phyloP scores from a whole-genome alignment of 2,329 filamentous ascomycete species.

The Chrysoporthe austroafricana region DNA sequence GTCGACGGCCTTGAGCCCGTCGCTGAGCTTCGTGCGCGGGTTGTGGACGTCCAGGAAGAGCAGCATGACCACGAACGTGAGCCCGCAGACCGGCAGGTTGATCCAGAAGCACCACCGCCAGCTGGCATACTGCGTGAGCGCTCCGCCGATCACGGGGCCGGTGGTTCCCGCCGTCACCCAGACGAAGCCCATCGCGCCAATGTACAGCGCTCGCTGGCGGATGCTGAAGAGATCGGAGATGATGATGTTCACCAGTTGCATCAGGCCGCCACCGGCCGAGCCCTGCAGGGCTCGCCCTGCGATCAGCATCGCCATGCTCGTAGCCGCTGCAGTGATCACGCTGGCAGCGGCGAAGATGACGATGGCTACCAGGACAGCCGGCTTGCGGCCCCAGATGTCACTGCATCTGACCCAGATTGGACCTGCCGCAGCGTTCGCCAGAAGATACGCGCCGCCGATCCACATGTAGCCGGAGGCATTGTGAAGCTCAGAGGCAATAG shows the following conservation, averaged over 20 bases:
- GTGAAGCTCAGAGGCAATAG: constrained; percentile 52
- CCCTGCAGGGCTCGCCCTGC: constrained; percentile 41
- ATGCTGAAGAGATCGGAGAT: constrained; percentile 44
- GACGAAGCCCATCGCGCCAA: constrained; percentile 46
- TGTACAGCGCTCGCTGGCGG: constrained; percentile 33
- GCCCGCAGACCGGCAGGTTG: constrained; percentile 33
- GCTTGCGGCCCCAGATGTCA: constrained; percentile 50
- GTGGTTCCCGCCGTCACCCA: constrained; percentile 46
- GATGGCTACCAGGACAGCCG: constrained; percentile 40
- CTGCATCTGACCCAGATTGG: constrained; percentile 61
- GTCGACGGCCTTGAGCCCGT: constrained; percentile 64
- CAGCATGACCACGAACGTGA: constrained; percentile 31
- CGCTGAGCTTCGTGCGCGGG: constrained; percentile 61
- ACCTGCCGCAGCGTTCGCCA: constrained; percentile 60
- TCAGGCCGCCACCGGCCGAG: constrained; percentile 41
- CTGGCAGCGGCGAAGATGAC: constrained; percentile 43
- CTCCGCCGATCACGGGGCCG: constrained; percentile 34
- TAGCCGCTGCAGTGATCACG: constrained; percentile 40
- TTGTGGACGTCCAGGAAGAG: constrained; percentile 54
- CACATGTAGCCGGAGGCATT: constrained; percentile 64
- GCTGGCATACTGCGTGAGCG: constrained; percentile 31
- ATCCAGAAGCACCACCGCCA: constrained; percentile 37
- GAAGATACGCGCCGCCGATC: constrained; percentile 67
- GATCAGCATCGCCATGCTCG: constrained; percentile 44
- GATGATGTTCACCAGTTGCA: constrained; percentile 42